Evolutionary conservation across 257 asterid genomes (phyloP).

Genomic region (Solanum piurae): DNA sequence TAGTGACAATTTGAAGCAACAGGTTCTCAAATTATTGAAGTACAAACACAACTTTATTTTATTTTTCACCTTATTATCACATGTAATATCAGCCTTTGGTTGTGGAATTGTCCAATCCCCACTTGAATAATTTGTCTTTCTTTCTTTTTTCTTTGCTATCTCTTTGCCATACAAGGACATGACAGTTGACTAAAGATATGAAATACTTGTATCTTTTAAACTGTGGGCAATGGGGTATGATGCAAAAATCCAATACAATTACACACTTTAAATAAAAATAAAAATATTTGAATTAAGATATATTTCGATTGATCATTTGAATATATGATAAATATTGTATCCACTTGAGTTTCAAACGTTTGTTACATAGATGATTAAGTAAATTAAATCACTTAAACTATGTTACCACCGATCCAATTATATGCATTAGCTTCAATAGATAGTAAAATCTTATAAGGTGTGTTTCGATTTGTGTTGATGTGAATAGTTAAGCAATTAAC

Average conservation of each 20-base stretch:
- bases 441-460: neutral
- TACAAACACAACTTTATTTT: neutral
- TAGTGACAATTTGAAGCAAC: neutral
- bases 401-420: neutral
- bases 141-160: neutral
- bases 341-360: neutral
- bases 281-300: neutral
- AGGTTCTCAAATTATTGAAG: neutral
- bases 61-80: neutral
- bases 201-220: neutral
- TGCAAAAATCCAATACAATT: neutral
- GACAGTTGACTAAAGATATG: neutral
- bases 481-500: neutral
- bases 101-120: neutral
- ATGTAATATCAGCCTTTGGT: neutral
- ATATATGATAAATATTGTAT: neutral
- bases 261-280: neutral
- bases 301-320: fast-evolving
- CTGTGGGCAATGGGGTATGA: neutral
- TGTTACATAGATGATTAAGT: neutral
- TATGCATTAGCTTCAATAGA: neutral
- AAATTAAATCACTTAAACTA: neutral
- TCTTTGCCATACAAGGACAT: neutral
- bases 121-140: neutral
- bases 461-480: neutral